A percentile compares a stretch with the other conserved stretches of the same genome.
Evolutionary conservation across 202 grass and related monocot genomes (phyloP).

Genomic region (Brachypodium distachyon): DNA sequence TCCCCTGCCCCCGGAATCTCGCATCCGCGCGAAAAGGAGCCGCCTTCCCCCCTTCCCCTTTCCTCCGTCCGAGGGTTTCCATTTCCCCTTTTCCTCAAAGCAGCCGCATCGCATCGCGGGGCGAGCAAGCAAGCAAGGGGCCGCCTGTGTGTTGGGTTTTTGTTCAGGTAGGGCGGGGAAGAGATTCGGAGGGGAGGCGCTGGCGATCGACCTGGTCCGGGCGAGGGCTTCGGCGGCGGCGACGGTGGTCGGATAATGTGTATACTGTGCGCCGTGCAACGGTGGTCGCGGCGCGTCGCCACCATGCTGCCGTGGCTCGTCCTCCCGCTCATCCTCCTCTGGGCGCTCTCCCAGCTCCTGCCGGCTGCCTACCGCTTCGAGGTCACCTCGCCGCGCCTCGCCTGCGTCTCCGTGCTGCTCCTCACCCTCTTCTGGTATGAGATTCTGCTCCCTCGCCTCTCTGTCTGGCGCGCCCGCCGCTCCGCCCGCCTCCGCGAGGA

Average conservation of each 20-base stretch:
- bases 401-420: constrained; percentile 81
- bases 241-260: constrained; percentile 66
- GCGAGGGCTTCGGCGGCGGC: not conserved
- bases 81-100: not conserved
- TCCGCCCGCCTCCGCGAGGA: constrained; percentile 74
- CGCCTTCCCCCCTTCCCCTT: constrained; percentile 9
- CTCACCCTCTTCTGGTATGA: constrained; percentile 98
- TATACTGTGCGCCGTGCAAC: constrained; percentile 87
- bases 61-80: constrained; percentile 32
- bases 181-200: constrained; percentile 14
- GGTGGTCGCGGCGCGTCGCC: constrained; percentile 90
- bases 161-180: not conserved
- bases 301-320: constrained; percentile 89
- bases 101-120: constrained; percentile 14
- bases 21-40: constrained; percentile 11
- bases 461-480: constrained; percentile 66
- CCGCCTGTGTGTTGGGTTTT: not conserved
- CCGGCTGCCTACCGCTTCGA: constrained; percentile 76
- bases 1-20: constrained; percentile 14
- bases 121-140: constrained; percentile 7
- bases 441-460: constrained; percentile 72
- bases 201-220: constrained; percentile 42
- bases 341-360: constrained; percentile 79
- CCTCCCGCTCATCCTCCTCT: constrained; percentile 73
- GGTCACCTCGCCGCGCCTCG: constrained; percentile 86